Percentiles rank a stretch among this genome's conserved stretches.
These are phyloP conservation scores for Candida pseudocylindracea DNA, from an alignment of 1,139 yeast species.

Conservation along the genomic window DNA sequence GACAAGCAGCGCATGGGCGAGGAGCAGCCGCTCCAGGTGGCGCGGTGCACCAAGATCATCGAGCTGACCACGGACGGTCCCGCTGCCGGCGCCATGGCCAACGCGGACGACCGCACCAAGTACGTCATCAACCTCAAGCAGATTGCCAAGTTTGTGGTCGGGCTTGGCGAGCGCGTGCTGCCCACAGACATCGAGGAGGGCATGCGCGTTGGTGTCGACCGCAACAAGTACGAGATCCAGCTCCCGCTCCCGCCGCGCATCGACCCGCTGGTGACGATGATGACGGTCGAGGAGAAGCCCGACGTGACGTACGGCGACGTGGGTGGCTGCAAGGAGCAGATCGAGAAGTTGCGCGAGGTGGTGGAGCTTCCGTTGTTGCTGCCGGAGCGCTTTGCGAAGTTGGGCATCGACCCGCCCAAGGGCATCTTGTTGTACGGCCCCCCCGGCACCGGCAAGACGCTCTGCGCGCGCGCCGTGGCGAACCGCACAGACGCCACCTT, in stretches of 20 bases:
- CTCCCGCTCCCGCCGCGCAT: slow-evolving; percentile 93
- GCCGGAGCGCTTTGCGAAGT: slow-evolving; percentile 87
- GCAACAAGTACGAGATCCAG: slow-evolving; percentile 91
- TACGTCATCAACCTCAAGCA: slow-evolving; percentile 94
- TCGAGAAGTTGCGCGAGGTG: slow-evolving; percentile 90
- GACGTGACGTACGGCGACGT: slow-evolving; percentile 80
- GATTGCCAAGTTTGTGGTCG: slow-evolving; percentile 94
- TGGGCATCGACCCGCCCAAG: slow-evolving; percentile 97
- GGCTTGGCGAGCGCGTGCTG: slow-evolving; percentile 86
- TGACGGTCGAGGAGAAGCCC: slow-evolving; percentile 98
- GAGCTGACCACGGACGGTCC: slow-evolving; percentile 26
- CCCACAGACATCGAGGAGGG: slow-evolving; percentile 99
- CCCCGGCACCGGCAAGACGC: slow-evolving; percentile 96
- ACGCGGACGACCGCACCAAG: slow-evolving; percentile 69
- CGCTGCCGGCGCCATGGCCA: slow-evolving; percentile 13
- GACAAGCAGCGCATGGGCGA: slow-evolving; percentile 84
- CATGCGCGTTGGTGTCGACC: slow-evolving; percentile 97
- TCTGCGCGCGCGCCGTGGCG: slow-evolving; percentile 97
- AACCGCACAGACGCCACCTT: slow-evolving; percentile 97
- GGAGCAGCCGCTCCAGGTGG: slow-evolving; percentile 94
- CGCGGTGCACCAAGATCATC: slow-evolving; percentile 93
- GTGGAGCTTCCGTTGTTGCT: slow-evolving; percentile 87
- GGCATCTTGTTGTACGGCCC: slow-evolving; percentile 94
- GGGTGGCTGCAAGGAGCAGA: slow-evolving; percentile 96
- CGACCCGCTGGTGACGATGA: slow-evolving; percentile 98